phyloP scores from a whole-genome alignment of 2,329 filamentous ascomycete genomes.

The Neoscytalidium dimidiatum region DNA sequence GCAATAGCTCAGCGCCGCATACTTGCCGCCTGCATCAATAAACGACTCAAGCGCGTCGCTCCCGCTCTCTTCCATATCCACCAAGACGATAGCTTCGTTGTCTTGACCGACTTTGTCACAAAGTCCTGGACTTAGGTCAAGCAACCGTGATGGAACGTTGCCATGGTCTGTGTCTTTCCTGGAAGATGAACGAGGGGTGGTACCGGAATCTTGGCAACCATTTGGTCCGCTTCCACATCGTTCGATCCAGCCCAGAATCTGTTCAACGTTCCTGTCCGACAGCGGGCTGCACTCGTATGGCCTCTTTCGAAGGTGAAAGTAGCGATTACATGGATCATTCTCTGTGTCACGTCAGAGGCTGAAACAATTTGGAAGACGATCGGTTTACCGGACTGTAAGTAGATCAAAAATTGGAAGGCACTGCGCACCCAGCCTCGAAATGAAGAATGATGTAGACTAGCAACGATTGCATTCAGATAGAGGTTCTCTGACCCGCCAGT shows the following conservation, averaged over 20 bases:
- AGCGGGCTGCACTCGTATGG: neutral
- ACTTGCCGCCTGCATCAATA: neutral
- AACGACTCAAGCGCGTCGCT: neutral
- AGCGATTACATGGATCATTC: neutral
- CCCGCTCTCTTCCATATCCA: neutral
- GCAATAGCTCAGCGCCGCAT: conserved; percentile 8
- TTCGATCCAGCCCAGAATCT: neutral
- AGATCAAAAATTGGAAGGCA: neutral
- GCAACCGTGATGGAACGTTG: neutral
- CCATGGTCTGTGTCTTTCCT: too few relatives aligned
- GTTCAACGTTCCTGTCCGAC: neutral
- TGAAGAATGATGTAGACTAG: neutral
- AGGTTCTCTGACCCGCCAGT: neutral
- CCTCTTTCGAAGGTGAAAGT: neutral
- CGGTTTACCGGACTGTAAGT: neutral
- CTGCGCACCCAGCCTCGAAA: neutral
- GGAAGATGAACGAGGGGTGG: too few relatives aligned
- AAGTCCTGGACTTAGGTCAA: neutral
- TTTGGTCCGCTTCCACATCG: neutral
- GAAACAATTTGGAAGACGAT: neutral
- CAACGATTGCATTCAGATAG: neutral
- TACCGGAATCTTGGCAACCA: neutral
- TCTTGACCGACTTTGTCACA: neutral
- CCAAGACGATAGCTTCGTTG: neutral
- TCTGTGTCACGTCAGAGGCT: neutral